Percentiles rank a stretch among this genome's conserved stretches.
Evolutionary conservation across 2,329 filamentous ascomycete species (phyloP).

Genomic region (Xylariaceae sp.): DNA sequence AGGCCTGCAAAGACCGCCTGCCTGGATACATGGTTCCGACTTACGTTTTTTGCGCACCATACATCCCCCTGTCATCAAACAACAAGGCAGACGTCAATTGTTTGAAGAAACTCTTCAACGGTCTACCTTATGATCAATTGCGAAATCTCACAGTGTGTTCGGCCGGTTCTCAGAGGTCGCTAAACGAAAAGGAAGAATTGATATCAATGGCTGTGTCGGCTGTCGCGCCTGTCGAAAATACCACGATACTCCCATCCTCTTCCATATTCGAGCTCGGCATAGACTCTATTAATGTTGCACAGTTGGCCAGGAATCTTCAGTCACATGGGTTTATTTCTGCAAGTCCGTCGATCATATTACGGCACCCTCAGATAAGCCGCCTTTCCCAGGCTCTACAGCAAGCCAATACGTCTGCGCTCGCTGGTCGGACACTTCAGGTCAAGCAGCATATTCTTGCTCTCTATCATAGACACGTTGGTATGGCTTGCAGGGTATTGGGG

Average conservation of each 20-base stretch:
- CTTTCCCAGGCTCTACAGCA: slow-evolving; percentile 45
- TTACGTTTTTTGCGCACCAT: slow-evolving; percentile 71
- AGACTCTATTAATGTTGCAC: slow-evolving; percentile 83
- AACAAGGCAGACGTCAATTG: slow-evolving; percentile 83
- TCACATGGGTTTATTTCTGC: slow-evolving; percentile 61
- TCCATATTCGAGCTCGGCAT: slow-evolving; percentile 86
- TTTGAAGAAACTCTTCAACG: slow-evolving; percentile 67
- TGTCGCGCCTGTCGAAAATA: slow-evolving; percentile 50
- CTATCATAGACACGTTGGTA: slow-evolving; percentile 60
- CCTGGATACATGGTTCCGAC: slow-evolving; percentile 91
- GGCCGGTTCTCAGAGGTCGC: slow-evolving; percentile 17
- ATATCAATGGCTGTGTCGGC: slow-evolving; percentile 59
- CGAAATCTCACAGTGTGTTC: slow-evolving; percentile 53
- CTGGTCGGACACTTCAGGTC: slow-evolving; percentile 46
- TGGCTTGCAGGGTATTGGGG: slow-evolving; percentile 55
- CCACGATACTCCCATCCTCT: slow-evolving; percentile 53
- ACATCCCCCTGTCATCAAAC: slow-evolving; percentile 80
- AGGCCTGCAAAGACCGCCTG: slow-evolving; percentile 69
- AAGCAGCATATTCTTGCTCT: slow-evolving; percentile 66
- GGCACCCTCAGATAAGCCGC: slow-evolving; percentile 55
- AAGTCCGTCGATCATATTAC: slow-evolving; percentile 69
- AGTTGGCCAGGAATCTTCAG: slow-evolving; percentile 67
- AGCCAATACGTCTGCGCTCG: slow-evolving; percentile 12
- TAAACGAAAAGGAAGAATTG: slow-evolving; percentile 44
- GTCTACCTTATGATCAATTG: slow-evolving; percentile 62